phyloP scores from a whole-genome alignment of 352 stramenopile species.

The Globisporangium yorkense region DNA sequence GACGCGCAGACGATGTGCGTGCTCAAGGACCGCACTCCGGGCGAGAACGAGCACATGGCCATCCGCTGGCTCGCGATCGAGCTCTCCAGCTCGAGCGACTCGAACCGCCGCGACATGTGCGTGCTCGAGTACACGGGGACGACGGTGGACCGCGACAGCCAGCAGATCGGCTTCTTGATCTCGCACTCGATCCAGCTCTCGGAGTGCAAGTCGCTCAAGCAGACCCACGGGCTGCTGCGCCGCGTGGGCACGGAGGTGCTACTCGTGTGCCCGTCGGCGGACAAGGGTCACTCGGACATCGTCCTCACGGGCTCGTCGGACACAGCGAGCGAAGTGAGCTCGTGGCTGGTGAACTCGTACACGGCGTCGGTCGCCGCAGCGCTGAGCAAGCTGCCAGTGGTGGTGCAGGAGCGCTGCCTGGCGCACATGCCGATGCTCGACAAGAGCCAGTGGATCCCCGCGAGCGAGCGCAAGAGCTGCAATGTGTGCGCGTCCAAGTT shows the following conservation, averaged over 20 bases:
- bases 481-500: constrained; percentile 62
- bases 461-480: constrained; percentile 46
- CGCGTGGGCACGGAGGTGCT: constrained; percentile 46
- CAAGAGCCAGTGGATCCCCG: constrained; percentile 39
- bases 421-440: constrained; percentile 38
- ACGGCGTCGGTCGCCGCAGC: constrained; percentile 28
- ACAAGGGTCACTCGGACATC: constrained; percentile 49
- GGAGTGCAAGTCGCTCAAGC: constrained; percentile 57
- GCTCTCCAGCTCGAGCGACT: constrained; percentile 36
- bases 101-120: constrained; percentile 60
- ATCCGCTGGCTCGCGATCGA: constrained; percentile 71
- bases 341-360: constrained; percentile 36
- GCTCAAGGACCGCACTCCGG: constrained; percentile 33
- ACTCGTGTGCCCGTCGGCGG: constrained; percentile 33
- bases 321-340: constrained; percentile 28
- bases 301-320: constrained; percentile 40
- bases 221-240: constrained; percentile 50
- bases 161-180: constrained; percentile 59
- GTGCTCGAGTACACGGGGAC: constrained; percentile 68
- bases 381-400: constrained; percentile 41
- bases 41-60: constrained; percentile 55
- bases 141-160: constrained; percentile 42
- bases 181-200: constrained; percentile 43
- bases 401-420: constrained; percentile 45
- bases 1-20: constrained; percentile 57